Percentiles rank a stretch among this genome's conserved stretches.
phyloP scores from a whole-genome alignment of 768 basidiomycete species.

The Sistotremastrum suecicum region DNA sequence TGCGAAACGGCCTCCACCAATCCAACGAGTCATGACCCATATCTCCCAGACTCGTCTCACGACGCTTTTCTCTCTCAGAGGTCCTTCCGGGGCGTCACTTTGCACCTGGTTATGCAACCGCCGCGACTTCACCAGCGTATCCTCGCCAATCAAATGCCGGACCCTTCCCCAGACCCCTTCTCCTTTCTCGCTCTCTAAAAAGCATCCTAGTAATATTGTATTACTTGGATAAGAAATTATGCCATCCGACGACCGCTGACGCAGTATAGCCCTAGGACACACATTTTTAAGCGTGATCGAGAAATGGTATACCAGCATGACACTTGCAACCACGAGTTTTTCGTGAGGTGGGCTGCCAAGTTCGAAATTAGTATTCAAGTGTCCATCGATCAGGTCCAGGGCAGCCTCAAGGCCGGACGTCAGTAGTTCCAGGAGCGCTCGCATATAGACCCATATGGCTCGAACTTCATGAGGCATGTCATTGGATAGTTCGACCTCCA shows the following conservation, averaged over 20 bases:
- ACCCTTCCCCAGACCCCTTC: slow-evolving; percentile 70
- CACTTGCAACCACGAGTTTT: slow-evolving; percentile 38
- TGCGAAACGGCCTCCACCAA: slow-evolving; percentile 67
- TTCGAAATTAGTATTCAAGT: slow-evolving; percentile 13
- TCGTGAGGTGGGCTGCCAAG: slow-evolving; percentile 23
- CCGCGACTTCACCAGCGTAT: neutral
- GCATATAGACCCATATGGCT: slow-evolving; percentile 52
- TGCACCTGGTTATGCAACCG: too few relatives aligned
- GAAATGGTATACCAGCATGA: slow-evolving; percentile 51
- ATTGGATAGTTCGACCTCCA: slow-evolving; percentile 34
- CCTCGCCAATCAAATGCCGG: slow-evolving; percentile 38
- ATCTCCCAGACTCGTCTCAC: slow-evolving; percentile 49
- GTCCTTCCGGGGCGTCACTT: slow-evolving; percentile 11
- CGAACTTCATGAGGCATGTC: slow-evolving; percentile 36
- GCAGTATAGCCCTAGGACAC: slow-evolving; percentile 40
- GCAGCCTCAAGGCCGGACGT: slow-evolving; percentile 28
- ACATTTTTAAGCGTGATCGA: slow-evolving; percentile 38
- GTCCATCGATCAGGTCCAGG: slow-evolving; percentile 23
- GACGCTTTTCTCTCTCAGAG: slow-evolving; percentile 37
- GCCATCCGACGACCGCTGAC: slow-evolving; percentile 41
- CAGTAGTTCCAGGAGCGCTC: slow-evolving; percentile 51
- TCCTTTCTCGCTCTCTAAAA: slow-evolving; percentile 64
- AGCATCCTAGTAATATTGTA: slow-evolving; percentile 56
- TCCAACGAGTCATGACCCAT: slow-evolving; percentile 44
- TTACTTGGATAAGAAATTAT: slow-evolving; percentile 51